These are phyloP conservation scores for Acidomyces sp. DNA, from an alignment of 495 filamentous ascomycete genomes.

Conservation along the genomic window DNA sequence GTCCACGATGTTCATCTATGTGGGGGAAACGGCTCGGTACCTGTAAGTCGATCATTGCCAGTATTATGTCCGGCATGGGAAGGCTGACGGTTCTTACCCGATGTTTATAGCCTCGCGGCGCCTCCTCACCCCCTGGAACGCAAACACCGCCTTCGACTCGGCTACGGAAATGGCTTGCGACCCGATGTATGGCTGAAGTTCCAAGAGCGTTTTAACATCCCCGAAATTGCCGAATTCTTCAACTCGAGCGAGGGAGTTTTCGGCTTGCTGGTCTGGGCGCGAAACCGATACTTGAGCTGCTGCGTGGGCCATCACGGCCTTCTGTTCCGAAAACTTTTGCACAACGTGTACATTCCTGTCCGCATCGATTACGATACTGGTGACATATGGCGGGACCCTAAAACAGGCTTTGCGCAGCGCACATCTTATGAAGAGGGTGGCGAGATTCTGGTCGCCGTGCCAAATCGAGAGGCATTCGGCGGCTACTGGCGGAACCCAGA, in stretches of 20 bases:
- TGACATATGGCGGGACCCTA: constrained; percentile 23
- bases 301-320: constrained; percentile 63
- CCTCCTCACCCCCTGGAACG: constrained; percentile 51
- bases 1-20: constrained; percentile 62
- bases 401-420: constrained; percentile 18
- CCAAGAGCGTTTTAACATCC: constrained; percentile 27
- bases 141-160: constrained; percentile 51
- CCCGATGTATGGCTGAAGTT: constrained; percentile 31
- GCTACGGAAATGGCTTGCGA: constrained; percentile 38
- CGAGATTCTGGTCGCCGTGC: constrained; percentile 53
- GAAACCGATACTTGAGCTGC: constrained; percentile 38
- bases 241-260: constrained; percentile 37
- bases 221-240: constrained; percentile 29
- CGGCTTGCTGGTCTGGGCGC: constrained; percentile 30
- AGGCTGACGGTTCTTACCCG: too few species aligned
- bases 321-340: constrained; percentile 43
- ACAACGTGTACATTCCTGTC: constrained; percentile 37
- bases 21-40: constrained; percentile 67
- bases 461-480: constrained; percentile 59
- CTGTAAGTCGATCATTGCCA: too few species aligned
- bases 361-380: constrained; percentile 27
- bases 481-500: constrained; percentile 72
- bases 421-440: constrained; percentile 50
- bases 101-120: too few species aligned
- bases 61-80: too few species aligned